phyloP scores from a whole-genome alignment of 495 filamentous ascomycete species.

The Penicillium coffeae region DNA sequence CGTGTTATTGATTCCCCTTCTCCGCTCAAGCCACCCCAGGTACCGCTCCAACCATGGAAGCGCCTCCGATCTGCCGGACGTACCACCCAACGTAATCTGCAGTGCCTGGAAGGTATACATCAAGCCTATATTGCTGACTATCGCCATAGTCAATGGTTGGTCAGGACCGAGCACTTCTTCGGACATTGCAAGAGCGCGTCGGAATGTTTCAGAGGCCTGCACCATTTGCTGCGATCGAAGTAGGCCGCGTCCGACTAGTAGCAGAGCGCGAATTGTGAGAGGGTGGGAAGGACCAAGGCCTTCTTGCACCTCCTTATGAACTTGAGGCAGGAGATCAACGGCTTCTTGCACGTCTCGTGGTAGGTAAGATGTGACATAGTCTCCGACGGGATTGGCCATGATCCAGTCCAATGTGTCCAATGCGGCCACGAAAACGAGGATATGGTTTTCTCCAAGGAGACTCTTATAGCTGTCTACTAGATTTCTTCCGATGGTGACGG shows the following conservation, averaged over 20 bases:
- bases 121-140: conserved; percentile 29
- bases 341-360: conserved; percentile 15
- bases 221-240: conserved; percentile 17
- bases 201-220: conserved; percentile 30
- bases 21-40: conserved; percentile 27
- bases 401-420: conserved; percentile 28
- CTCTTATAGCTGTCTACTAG: conserved; percentile 19
- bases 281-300: conserved; percentile 23
- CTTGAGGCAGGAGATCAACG: conserved; percentile 8
- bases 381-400: conserved; percentile 17
- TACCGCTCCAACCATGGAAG: conserved; percentile 32
- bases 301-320: conserved; percentile 21
- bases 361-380: conserved; percentile 8
- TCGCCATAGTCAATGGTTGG: conserved; percentile 26
- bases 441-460: conserved; percentile 31
- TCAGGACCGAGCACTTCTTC: conserved; percentile 31
- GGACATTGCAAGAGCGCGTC: conserved; percentile 30
- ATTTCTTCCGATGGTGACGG: conserved; percentile 24
- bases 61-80: conserved; percentile 19
- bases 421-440: conserved; percentile 18
- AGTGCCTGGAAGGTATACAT: conserved; percentile 28
- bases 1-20: conserved; percentile 19
- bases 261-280: conserved; percentile 25
- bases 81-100: neutral
- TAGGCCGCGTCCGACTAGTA: conserved; percentile 21